These are phyloP conservation scores for Suillus luteus DNA, from an alignment of 768 basidiomycete genomes.

Conservation along the genomic window DNA sequence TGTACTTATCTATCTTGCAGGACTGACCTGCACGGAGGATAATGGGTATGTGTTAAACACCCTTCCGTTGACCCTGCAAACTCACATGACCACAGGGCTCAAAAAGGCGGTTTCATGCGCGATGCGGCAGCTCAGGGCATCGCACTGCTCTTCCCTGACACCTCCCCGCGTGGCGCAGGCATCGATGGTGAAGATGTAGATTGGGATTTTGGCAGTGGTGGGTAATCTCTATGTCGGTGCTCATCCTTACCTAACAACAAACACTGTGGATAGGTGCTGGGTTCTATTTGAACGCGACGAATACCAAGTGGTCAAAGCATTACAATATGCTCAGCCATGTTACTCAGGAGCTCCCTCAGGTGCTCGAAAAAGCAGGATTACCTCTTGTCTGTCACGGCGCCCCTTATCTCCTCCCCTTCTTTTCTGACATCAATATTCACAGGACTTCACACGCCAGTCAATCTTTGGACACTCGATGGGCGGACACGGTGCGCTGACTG, in stretches of 20 bases:
- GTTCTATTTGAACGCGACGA: slow-evolving; percentile 93
- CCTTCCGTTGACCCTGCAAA: not conserved
- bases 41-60: slow-evolving; percentile 62
- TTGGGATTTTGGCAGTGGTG: slow-evolving; percentile 92
- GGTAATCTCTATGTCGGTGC: slow-evolving; percentile 11
- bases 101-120: slow-evolving; percentile 92
- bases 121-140: slow-evolving; percentile 84
- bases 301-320: slow-evolving; percentile 65
- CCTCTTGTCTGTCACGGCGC: slow-evolving; percentile 62
- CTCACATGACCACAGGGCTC: slow-evolving; percentile 52
- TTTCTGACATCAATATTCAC: slow-evolving; percentile 3
- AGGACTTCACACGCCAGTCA: slow-evolving; percentile 85
- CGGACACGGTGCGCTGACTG: slow-evolving; percentile 90
- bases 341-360: slow-evolving; percentile 79
- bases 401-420: slow-evolving; percentile 4
- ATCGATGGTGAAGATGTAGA: slow-evolving; percentile 76
- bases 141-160: slow-evolving; percentile 93
- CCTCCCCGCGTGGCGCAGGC: slow-evolving; percentile 90
- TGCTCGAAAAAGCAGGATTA: slow-evolving; percentile 70
- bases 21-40: slow-evolving; percentile 89
- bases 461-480: slow-evolving; percentile 98
- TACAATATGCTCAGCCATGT: slow-evolving; percentile 92
- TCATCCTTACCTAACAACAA: not conserved
- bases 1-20: slow-evolving; percentile 85
- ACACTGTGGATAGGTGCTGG: slow-evolving; percentile 60